phyloP scores from a whole-genome alignment of 2,329 filamentous ascomycete species.

The Sclerotinia spermophila region DNA sequence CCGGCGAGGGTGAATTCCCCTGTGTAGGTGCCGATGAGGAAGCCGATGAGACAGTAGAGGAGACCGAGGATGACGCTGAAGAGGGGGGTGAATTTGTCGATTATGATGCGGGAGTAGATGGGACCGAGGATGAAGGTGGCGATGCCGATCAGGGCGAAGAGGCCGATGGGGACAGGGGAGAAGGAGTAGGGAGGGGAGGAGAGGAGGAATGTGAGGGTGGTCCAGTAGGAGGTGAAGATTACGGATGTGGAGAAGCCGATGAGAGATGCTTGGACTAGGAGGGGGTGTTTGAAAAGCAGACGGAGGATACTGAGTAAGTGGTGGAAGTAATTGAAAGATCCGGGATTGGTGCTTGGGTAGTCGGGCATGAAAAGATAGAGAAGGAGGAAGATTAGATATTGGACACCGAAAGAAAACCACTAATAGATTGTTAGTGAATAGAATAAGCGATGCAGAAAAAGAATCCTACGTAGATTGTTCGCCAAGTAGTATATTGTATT shows the following conservation, averaged over 20 bases:
- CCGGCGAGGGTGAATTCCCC: conserved; percentile 65
- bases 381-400: conserved; percentile 61
- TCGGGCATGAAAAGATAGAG: conserved; percentile 76
- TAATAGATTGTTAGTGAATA: background rate
- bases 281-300: conserved; percentile 61
- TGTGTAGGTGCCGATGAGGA: conserved; percentile 65
- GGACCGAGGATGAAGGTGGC: conserved; percentile 65
- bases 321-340: conserved; percentile 59
- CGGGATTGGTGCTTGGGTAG: conserved; percentile 70
- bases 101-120: conserved; percentile 65
- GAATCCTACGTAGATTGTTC: conserved; percentile 58
- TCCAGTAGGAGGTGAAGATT: conserved; percentile 67
- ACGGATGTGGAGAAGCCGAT: conserved; percentile 60
- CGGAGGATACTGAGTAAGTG: conserved; percentile 62
- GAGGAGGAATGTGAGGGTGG: conserved; percentile 75
- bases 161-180: conserved; percentile 63
- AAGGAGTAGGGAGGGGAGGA: conserved; percentile 67
- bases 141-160: conserved; percentile 77
- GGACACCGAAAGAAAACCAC: conserved; percentile 69
- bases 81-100: conserved; percentile 65
- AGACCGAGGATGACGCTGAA: conserved; percentile 64
- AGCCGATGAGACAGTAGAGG: conserved; percentile 55
- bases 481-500: conserved; percentile 70
- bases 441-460: too few relatives aligned
- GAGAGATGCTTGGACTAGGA: conserved; percentile 66